These are phyloP conservation scores for Fusarium sp. DNA, from an alignment of 2,329 filamentous ascomycete genomes.

Conservation along the genomic window DNA sequence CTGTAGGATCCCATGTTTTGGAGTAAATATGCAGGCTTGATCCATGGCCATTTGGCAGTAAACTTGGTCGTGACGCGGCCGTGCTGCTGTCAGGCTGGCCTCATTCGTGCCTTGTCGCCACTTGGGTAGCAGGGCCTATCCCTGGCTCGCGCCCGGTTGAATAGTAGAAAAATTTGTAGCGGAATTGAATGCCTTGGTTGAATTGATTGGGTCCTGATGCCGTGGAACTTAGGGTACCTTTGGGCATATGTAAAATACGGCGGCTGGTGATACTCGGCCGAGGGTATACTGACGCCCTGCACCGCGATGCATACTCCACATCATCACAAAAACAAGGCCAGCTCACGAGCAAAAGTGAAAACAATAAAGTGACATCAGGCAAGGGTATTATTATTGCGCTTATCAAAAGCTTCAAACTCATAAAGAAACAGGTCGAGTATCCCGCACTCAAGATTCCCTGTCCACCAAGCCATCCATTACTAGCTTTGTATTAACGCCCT, in stretches of 20 bases:
- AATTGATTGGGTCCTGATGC: not conserved
- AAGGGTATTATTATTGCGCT: not conserved
- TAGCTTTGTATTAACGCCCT: not conserved
- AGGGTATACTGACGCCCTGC: not conserved
- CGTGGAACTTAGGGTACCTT: not conserved
- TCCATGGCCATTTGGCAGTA: conserved; percentile 5
- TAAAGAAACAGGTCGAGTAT: not conserved
- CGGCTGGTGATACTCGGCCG: not conserved
- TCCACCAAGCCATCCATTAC: not conserved
- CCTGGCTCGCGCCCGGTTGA: not conserved
- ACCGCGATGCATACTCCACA: not conserved
- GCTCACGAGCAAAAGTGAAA: not conserved
- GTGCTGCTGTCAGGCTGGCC: conserved; percentile 19
- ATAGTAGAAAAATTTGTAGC: not conserved
- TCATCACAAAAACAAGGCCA: not conserved
- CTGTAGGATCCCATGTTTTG: not conserved
- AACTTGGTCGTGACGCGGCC: conserved; percentile 12
- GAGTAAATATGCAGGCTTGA: not conserved
- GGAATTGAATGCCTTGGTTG: not conserved
- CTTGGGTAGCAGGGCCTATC: conserved; percentile 1
- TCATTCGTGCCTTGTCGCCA: conserved; percentile 23
- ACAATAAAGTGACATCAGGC: not conserved
- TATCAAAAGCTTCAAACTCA: conserved; percentile 1
- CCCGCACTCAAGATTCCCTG: not conserved
- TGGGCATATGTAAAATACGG: not conserved